A percentile compares a stretch with the other conserved stretches of the same genome.
Conservation (phyloP, 352 stramenopile genomes). For the Elongisporangium prolatum region DNA sequence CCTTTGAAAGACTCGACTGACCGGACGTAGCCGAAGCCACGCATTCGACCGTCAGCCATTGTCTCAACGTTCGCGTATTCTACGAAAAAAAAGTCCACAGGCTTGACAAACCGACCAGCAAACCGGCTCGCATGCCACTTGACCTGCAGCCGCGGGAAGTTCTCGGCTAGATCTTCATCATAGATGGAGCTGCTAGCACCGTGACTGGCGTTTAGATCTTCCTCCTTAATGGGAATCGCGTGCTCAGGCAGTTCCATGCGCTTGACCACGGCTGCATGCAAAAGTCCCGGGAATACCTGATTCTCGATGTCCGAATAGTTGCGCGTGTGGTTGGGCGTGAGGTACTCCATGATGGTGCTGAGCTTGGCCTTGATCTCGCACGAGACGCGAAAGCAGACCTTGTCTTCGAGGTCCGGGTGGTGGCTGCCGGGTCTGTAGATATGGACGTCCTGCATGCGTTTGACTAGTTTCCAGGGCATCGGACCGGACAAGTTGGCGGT, state of each 20-base stretch:
- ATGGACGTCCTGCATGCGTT: constrained; percentile 80
- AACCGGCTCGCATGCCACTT: constrained; percentile 87
- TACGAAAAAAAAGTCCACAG: constrained; percentile 84
- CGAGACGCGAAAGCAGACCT: constrained; percentile 81
- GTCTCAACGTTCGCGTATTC: constrained; percentile 82
- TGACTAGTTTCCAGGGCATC: constrained; percentile 60
- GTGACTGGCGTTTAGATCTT: constrained; percentile 20
- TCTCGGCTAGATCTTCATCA: constrained; percentile 32
- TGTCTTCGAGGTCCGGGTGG: constrained; percentile 42
- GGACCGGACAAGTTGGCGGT: constrained; percentile 51
- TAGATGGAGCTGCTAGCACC: constrained; percentile 36
- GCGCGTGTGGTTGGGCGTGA: constrained; percentile 59
- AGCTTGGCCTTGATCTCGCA: constrained; percentile 80
- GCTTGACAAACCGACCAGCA: constrained; percentile 75
- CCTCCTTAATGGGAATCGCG: constrained; percentile 1
- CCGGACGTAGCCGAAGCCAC: constrained; percentile 73
- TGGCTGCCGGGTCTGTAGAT: constrained; percentile 57
- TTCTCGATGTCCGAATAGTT: constrained; percentile 80
- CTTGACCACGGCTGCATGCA: constrained; percentile 79
- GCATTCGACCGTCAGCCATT: constrained; percentile 51
- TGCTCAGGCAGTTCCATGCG: constrained; percentile 56
- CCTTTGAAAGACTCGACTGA: constrained; percentile 81
- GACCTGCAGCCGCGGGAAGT: constrained; percentile 69
- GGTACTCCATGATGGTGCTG: constrained; percentile 76
- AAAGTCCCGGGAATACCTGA: constrained; percentile 71